Conservation (phyloP, 108 stramenopile species). For the Cylindrotheca fusiformis region DNA sequence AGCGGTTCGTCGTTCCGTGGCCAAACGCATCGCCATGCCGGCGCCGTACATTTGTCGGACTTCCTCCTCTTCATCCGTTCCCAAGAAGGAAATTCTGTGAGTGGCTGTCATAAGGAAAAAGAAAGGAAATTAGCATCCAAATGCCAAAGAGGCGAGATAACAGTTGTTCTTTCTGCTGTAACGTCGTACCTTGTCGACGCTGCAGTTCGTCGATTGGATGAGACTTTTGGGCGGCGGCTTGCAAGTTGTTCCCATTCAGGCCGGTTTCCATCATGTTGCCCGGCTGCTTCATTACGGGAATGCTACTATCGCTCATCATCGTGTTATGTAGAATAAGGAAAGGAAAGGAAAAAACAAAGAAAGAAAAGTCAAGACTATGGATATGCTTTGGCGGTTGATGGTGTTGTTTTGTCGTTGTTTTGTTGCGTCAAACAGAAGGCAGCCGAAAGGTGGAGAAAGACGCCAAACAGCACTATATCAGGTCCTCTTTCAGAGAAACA, state of each 20-base stretch:
- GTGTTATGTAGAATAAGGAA: constrained; percentile 6
- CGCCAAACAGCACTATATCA: constrained; percentile 4
- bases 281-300: constrained; percentile 80
- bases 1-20: constrained; percentile 77
- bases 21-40: constrained; percentile 82
- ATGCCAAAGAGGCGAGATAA: background rate
- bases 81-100: constrained; percentile 23
- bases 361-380: no score
- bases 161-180: no score
- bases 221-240: constrained; percentile 51
- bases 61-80: constrained; percentile 38
- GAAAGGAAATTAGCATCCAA: constrained; percentile 9
- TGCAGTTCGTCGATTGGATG: constrained; percentile 86
- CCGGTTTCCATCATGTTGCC: constrained; percentile 73
- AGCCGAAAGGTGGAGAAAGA: background rate
- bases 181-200: constrained; percentile 45
- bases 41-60: constrained; percentile 84
- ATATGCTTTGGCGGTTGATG: no score
- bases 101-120: constrained; percentile 20
- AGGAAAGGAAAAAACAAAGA: background rate
- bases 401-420: no score
- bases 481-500: no score
- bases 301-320: constrained; percentile 29
- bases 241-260: constrained; percentile 74
- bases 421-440: background rate